Evolutionary conservation across 2,329 filamentous ascomycete genomes (phyloP), one percentile per base, ranked within the genome.

Genomic region (Pseudofabraea citricarpa): DNA sequence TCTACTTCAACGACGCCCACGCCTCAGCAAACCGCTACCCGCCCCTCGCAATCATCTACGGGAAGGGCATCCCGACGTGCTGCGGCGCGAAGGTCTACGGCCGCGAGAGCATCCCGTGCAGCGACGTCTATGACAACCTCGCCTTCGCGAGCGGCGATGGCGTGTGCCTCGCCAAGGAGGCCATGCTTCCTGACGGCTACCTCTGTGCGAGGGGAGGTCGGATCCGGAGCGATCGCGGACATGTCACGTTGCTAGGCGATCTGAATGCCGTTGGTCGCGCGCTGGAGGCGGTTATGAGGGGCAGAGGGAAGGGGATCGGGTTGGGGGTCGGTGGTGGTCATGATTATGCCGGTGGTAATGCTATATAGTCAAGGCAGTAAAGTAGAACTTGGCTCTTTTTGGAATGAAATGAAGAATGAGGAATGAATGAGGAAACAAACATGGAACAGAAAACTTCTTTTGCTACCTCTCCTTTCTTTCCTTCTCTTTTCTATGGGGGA

Each of bases 111-210:
- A 95, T 96, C 52, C 77, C 81, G 39, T 79, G 81, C 48, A 70
- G 79, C 0, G 88, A 94, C 62, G 83, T 81, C 1, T 96, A 95
- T 61, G 89, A 95, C 52, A 84, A 94, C 54, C 72, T 97, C 2
- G 78, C 88, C 0, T 96, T 96, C 66, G 85, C 86, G 1, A 84
- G 83, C 18, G 90, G 90, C 2, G 90, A 97, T 60, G 91, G 90
- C 0, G 90, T 97, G 0, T 89, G 91, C 43, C 74, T 96, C 6
- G 87, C 90, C 0, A 80, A 80, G 40, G 87, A 91, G 48, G 86
- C 90, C 0, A 91, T 94, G 87, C 65, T 94, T 33, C 90, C 90
- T 0, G 68, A 77, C 2, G 90, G 90, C 0, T 96, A 95, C 60
- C 73, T 77, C 38, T 71, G 86, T 26, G 87, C 83, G 2, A 79